phyloP scores from a whole-genome alignment of 345 rosid species.

The Fremontodendron californicum region DNA sequence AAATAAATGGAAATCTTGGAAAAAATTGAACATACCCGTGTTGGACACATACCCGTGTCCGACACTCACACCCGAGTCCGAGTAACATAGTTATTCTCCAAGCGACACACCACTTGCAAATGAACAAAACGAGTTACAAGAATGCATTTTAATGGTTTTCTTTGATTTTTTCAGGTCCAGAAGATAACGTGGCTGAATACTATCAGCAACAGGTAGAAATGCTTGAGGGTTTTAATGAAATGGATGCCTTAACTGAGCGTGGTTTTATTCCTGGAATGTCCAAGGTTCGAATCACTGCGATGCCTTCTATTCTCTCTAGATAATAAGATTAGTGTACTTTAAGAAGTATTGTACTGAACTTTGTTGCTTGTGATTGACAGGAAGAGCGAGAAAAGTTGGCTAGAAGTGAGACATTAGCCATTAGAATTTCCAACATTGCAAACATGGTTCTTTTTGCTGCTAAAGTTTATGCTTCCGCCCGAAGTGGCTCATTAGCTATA shows the following conservation, averaged over 20 bases:
- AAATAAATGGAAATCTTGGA: too few species aligned
- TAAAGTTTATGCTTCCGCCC: constrained; percentile 85
- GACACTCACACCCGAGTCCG: too few species aligned
- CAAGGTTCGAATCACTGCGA: constrained; percentile 42
- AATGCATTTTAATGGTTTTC: not conserved
- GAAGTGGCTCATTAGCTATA: constrained; percentile 90
- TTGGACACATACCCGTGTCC: too few species aligned
- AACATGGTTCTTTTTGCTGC: constrained; percentile 91
- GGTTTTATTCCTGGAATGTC: constrained; percentile 90
- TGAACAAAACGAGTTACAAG: not conserved
- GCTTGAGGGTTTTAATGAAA: constrained; percentile 91
- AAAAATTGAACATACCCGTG: too few species aligned
- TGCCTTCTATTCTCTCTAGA: constrained; percentile 6
- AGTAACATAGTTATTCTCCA: too few species aligned
- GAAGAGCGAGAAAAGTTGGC: constrained; percentile 84
- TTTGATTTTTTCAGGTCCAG: constrained; percentile 54
- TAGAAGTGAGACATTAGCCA: constrained; percentile 79
- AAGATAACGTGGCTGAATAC: constrained; percentile 83
- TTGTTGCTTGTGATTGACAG: constrained; percentile 37
- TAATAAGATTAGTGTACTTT: not conserved
- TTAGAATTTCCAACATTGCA: constrained; percentile 86
- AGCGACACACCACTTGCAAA: not conserved
- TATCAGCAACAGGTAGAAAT: constrained; percentile 94
- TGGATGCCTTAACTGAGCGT: constrained; percentile 90
- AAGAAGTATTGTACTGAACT: constrained; percentile 2